Percentiles rank a stretch among this genome's conserved stretches.
Conservation (phyloP, 2,329 filamentous ascomycete species). For the Capronia americana region DNA sequence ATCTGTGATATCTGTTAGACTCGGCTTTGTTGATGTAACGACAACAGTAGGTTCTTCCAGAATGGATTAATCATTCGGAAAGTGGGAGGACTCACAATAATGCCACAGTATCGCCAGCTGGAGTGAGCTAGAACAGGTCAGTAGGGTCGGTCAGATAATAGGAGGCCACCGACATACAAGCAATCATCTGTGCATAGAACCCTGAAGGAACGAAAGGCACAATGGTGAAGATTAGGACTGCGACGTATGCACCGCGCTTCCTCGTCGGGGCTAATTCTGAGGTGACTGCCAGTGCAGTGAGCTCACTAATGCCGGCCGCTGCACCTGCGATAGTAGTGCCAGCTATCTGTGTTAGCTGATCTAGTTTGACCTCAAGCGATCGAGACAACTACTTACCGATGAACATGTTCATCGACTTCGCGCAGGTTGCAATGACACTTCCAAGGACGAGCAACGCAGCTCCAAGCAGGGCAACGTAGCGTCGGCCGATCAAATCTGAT, state of each 20-base stretch:
- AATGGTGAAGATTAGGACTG: conserved; percentile 65
- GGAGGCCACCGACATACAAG: conserved; percentile 34
- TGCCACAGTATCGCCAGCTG: conserved; percentile 32
- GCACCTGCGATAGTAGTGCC: conserved; percentile 66
- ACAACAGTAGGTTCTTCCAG: not conserved
- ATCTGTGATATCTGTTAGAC: conserved; percentile 1
- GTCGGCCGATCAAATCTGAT: conserved; percentile 68
- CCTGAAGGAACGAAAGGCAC: conserved; percentile 68
- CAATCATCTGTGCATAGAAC: conserved; percentile 65
- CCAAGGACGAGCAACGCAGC: conserved; percentile 62
- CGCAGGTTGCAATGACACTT: conserved; percentile 64
- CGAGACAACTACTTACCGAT: conserved; percentile 27
- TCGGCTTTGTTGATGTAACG: not conserved
- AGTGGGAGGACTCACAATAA: conserved; percentile 12
- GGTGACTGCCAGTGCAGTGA: conserved; percentile 71
- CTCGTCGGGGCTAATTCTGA: conserved; percentile 72
- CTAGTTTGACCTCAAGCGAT: not conserved
- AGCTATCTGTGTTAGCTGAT: conserved; percentile 49
- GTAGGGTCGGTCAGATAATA: not conserved
- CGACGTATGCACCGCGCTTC: conserved; percentile 69
- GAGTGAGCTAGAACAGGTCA: conserved; percentile 17
- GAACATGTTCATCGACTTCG: conserved; percentile 65
- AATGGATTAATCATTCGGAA: not conserved
- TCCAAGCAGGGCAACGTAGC: conserved; percentile 65
- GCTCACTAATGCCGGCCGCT: conserved; percentile 71